Percentiles rank a stretch among this genome's conserved stretches.
These are phyloP conservation scores for Sporothrix curviconia DNA, from an alignment of 2,329 filamentous ascomycete species.

Conservation along the genomic window DNA sequence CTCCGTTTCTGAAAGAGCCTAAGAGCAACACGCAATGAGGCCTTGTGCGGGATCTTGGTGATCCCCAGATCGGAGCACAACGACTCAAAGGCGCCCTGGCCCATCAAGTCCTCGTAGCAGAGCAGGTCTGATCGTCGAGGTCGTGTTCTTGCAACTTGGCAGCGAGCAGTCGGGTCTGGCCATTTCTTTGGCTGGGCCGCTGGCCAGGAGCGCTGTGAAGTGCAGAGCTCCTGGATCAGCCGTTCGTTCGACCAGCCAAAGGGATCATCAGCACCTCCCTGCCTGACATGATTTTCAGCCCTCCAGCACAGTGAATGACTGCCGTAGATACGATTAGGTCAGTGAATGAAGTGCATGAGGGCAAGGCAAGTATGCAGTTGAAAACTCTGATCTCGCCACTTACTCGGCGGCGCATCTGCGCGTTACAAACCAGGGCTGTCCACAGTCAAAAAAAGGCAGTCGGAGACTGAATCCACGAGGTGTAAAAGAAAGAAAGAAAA, in stretches of 20 bases:
- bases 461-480: neutral
- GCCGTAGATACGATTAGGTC: too few relatives aligned
- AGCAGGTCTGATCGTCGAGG: constrained; percentile 61
- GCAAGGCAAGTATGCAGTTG: neutral
- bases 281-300: constrained; percentile 12
- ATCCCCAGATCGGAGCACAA: constrained; percentile 50
- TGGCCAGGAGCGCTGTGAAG: constrained; percentile 42
- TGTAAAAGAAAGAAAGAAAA: too few relatives aligned
- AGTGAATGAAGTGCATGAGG: neutral
- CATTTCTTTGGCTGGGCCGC: constrained; percentile 33
- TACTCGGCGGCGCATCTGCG: constrained; percentile 5
- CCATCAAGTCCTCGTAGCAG: constrained; percentile 44
- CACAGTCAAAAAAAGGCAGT: too few relatives aligned
- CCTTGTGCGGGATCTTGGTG: constrained; percentile 50
- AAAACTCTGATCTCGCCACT: neutral
- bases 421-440: too few relatives aligned
- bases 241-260: constrained; percentile 64
- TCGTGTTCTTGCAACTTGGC: constrained; percentile 52
- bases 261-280: constrained; percentile 48
- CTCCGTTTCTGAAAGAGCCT: constrained; percentile 48
- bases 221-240: constrained; percentile 61
- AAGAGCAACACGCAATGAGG: constrained; percentile 52
- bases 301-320: neutral
- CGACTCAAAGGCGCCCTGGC: constrained; percentile 36
- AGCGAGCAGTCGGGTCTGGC: constrained; percentile 50